Evolutionary conservation across 768 basidiomycete genomes (phyloP).

Genomic region (Rhodotorula babjevae): DNA sequence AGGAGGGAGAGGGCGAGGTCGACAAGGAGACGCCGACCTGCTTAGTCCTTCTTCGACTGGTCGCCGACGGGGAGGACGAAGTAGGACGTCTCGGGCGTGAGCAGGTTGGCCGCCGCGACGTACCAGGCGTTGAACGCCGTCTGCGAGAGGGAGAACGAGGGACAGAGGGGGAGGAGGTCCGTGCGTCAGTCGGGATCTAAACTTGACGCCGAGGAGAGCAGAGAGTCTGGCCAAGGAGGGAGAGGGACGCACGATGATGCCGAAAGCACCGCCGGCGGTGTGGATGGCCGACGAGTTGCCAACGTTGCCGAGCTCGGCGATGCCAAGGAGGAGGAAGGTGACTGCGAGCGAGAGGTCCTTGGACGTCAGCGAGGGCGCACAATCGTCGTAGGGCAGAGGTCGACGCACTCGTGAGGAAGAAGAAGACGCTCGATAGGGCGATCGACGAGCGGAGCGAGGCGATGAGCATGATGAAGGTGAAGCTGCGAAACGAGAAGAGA

Average conservation of each 20-base stretch:
- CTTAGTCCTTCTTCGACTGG: neutral
- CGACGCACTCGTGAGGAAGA: constrained; percentile 45
- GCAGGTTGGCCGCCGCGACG: constrained; percentile 47
- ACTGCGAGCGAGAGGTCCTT: constrained; percentile 12
- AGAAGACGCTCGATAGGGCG: constrained; percentile 48
- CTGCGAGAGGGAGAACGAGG: neutral
- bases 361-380: no score
- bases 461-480: constrained; percentile 41
- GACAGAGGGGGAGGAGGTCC: no score
- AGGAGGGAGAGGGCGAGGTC: no score
- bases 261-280: constrained; percentile 48
- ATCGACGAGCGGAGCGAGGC: constrained; percentile 48
- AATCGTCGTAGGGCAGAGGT: no score
- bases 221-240: no score
- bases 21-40: neutral
- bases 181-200: neutral
- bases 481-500: constrained; percentile 54
- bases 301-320: constrained; percentile 39
- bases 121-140: constrained; percentile 34
- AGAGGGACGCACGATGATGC: constrained; percentile 38
- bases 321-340: constrained; percentile 41
- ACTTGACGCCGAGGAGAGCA: no score
- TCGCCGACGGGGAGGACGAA: constrained; percentile 9
- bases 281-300: constrained; percentile 30
- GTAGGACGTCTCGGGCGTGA: constrained; percentile 47